Evolutionary conservation across 129 eudicot genomes (phyloP).

Genomic region (Centaurea solstitialis): DNA sequence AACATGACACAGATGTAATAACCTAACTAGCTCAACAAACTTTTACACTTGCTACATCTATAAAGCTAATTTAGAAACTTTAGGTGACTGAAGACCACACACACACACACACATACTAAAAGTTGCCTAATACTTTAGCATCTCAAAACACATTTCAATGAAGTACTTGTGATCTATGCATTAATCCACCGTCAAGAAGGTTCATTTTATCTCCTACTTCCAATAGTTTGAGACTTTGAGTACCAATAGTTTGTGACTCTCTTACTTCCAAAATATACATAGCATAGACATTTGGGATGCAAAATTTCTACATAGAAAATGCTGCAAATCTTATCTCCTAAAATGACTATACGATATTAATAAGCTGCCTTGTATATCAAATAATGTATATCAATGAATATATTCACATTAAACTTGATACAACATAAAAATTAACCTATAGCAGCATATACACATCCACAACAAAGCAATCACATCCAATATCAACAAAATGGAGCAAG

Average conservation of each 20-base stretch:
- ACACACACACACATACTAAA: no score
- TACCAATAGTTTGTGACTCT: background rate
- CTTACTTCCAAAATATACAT: background rate
- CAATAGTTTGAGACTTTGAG: background rate
- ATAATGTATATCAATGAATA: background rate
- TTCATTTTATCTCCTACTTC: background rate
- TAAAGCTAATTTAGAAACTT: no score
- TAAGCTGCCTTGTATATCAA: background rate
- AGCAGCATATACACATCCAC: background rate
- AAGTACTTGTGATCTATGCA: background rate
- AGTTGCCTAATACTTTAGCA: background rate
- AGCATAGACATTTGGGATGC: background rate
- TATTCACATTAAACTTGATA: background rate
- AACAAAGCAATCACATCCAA: constrained; percentile 7
- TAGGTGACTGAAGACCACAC: no score
- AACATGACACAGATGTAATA: no score
- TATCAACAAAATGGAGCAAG: background rate
- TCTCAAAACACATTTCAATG: background rate
- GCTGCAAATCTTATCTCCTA: background rate
- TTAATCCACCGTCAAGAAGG: constrained; percentile 6
- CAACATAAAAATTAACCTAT: background rate
- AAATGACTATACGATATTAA: background rate
- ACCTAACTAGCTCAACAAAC: no score
- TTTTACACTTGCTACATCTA: no score
- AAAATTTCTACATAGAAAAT: background rate